Conservation (phyloP, 306 rosid genomes). For the Rosa persica region DNA sequence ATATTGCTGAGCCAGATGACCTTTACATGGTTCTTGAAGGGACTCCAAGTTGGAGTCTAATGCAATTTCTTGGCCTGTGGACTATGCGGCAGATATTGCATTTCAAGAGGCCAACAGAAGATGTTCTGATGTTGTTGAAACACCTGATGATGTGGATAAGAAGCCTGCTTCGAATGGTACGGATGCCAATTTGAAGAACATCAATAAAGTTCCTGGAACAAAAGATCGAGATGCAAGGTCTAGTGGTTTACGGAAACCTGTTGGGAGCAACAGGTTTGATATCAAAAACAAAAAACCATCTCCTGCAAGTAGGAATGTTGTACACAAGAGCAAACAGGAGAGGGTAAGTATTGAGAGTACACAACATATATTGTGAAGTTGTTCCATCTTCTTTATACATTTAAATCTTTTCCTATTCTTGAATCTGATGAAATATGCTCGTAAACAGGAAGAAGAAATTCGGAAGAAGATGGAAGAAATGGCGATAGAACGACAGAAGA, state of each 20-base stretch:
- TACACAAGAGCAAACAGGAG: conserved; percentile 62
- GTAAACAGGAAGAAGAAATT: conserved; percentile 60
- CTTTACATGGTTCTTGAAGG: conserved; percentile 42
- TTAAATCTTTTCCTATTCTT: neutral
- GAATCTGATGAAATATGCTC: conserved; percentile 24
- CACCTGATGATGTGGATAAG: conserved; percentile 30
- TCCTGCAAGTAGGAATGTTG: conserved; percentile 38
- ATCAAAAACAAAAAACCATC: conserved; percentile 18
- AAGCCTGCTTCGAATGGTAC: conserved; percentile 33
- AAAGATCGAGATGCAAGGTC: conserved; percentile 18
- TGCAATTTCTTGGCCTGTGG: conserved; percentile 40
- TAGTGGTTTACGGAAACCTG: neutral
- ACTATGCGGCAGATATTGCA: conserved; percentile 50
- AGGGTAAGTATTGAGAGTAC: conserved; percentile 36
- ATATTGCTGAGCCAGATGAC: conserved; percentile 46
- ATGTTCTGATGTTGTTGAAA: conserved; percentile 37
- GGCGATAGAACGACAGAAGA: conserved; percentile 49
- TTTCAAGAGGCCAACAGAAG: conserved; percentile 39
- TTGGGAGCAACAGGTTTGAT: conserved; percentile 13
- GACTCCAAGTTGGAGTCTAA: conserved; percentile 37
- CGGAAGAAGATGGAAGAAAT: conserved; percentile 58
- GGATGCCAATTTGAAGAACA: conserved; percentile 30
- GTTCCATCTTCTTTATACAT: neutral
- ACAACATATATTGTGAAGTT: conserved; percentile 7
- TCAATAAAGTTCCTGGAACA: conserved; percentile 43